Evolutionary conservation across 331 rosid species (phyloP).

Genomic region (Saraca asoca): DNA sequence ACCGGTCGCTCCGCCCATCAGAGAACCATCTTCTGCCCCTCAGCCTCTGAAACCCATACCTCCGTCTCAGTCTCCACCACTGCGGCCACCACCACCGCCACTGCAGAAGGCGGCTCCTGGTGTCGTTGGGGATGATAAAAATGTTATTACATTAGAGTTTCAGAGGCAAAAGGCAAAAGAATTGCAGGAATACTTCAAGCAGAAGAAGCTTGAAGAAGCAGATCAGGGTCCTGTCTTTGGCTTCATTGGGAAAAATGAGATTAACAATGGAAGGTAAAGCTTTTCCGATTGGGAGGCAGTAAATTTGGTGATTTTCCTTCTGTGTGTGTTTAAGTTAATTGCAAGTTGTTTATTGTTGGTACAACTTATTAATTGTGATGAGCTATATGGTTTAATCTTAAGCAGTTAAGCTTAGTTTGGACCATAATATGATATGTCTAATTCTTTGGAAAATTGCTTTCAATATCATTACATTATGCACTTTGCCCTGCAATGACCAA

Average conservation of each 20-base stretch:
- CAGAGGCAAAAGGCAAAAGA: constrained; percentile 98
- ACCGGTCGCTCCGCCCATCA: constrained; percentile 78
- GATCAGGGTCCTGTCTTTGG: constrained; percentile 86
- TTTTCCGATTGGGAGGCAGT: constrained; percentile 1
- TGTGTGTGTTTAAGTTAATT: constrained; percentile 27
- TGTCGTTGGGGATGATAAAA: constrained; percentile 47
- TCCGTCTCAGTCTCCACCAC: constrained; percentile 58
- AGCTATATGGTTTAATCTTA: background rate
- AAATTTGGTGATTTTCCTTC: constrained; percentile 25
- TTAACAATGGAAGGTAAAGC: constrained; percentile 81
- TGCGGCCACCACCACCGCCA: constrained; percentile 35
- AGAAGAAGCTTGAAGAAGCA: constrained; percentile 88
- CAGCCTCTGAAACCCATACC: constrained; percentile 59
- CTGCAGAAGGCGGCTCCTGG: constrained; percentile 37
- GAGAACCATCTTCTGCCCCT: constrained; percentile 64
- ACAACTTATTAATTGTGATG: constrained; percentile 18
- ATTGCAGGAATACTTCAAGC: constrained; percentile 86
- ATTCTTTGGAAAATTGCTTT: constrained; percentile 4
- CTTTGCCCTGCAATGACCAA: background rate
- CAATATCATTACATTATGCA: constrained; percentile 6
- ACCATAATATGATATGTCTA: constrained; percentile 2
- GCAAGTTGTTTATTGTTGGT: constrained; percentile 5
- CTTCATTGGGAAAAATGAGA: constrained; percentile 83
- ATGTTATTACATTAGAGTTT: constrained; percentile 76
- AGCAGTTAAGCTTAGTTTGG: constrained; percentile 12